These are phyloP conservation scores for Fusarium luffae DNA, from an alignment of 2,329 filamentous ascomycete species.

Conservation along the genomic window DNA sequence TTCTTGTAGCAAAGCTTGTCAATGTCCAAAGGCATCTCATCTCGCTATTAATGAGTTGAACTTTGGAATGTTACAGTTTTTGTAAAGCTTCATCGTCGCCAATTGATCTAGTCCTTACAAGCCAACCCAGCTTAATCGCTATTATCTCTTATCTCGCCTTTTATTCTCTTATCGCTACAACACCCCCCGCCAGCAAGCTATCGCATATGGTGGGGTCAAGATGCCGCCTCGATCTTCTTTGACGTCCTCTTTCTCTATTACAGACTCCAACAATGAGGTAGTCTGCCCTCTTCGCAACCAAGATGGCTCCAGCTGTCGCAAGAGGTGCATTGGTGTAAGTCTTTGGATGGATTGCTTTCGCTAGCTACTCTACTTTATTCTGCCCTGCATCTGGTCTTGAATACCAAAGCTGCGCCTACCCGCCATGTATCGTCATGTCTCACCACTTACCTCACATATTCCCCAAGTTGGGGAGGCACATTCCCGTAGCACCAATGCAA, in stretches of 20 bases:
- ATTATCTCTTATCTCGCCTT: slow-evolving; percentile 29
- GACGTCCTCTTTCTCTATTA: slow-evolving; percentile 90
- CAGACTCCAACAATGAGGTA: slow-evolving; percentile 94
- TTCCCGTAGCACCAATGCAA: slow-evolving; percentile 30
- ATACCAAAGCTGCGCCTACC: slow-evolving; percentile 27
- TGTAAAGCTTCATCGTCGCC: slow-evolving; percentile 38
- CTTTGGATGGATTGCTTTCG: slow-evolving; percentile 26
- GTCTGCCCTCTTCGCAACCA: slow-evolving; percentile 96
- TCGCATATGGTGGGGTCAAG: slow-evolving; percentile 69
- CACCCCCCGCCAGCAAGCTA: slow-evolving; percentile 41
- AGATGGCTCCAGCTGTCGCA: slow-evolving; percentile 96
- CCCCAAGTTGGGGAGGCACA: slow-evolving; percentile 20
- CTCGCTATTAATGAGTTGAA: slow-evolving; percentile 33
- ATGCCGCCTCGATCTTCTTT: slow-evolving; percentile 92
- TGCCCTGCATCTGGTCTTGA: slow-evolving; percentile 19
- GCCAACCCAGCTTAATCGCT: slow-evolving; percentile 28
- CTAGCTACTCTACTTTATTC: slow-evolving; percentile 15
- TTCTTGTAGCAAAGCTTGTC: slow-evolving; percentile 42
- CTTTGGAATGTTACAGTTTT: slow-evolving; percentile 45
- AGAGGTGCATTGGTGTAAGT: slow-evolving; percentile 98
- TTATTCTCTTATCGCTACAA: slow-evolving; percentile 36
- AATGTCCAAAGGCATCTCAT: slow-evolving; percentile 41
- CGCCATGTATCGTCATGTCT: slow-evolving; percentile 42
- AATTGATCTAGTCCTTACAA: slow-evolving; percentile 48
- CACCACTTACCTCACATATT: slow-evolving; percentile 37